phyloP scores from a whole-genome alignment of 352 stramenopile genomes.

The Blastocystis sp. region DNA sequence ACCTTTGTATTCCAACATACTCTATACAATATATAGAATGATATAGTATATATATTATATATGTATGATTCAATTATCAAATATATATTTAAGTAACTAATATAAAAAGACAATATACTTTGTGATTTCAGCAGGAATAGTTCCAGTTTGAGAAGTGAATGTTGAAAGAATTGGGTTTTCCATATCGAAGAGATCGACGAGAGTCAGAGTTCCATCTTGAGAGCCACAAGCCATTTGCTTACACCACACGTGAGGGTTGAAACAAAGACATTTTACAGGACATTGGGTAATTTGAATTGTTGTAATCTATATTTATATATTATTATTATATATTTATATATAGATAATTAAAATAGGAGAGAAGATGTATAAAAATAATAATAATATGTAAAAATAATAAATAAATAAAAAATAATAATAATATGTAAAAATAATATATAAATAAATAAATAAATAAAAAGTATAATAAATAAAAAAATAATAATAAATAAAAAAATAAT shows the following conservation, averaged over 20 bases:
- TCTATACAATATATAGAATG: neutral
- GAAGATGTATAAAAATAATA: neutral
- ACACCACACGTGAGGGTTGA: constrained; percentile 1
- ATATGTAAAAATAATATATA: neutral
- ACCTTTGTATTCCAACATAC: constrained; percentile 92
- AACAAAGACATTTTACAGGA: constrained; percentile 8
- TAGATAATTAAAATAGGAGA: too few relatives aligned
- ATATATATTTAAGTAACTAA: too few relatives aligned
- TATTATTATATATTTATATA: too few relatives aligned
- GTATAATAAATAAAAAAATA: too few relatives aligned
- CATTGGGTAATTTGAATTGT: neutral
- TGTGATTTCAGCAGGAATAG: constrained; percentile 20
- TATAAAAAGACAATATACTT: neutral
- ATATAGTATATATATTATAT: too few relatives aligned
- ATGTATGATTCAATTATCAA: too few relatives aligned
- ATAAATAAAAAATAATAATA: neutral
- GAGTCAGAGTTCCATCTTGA: neutral
- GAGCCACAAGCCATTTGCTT: constrained; percentile 9
- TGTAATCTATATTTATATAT: constrained; percentile 1
- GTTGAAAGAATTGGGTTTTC: neutral
- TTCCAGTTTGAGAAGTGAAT: constrained; percentile 3
- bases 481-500: too few relatives aligned
- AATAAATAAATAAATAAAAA: constrained; percentile 5
- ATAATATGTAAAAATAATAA: neutral
- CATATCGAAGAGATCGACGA: neutral